Percentiles rank a stretch among this genome's conserved stretches.
These are phyloP conservation scores for Coffea eugenioides DNA, from an alignment of 257 asterid species.

Conservation along the genomic window DNA sequence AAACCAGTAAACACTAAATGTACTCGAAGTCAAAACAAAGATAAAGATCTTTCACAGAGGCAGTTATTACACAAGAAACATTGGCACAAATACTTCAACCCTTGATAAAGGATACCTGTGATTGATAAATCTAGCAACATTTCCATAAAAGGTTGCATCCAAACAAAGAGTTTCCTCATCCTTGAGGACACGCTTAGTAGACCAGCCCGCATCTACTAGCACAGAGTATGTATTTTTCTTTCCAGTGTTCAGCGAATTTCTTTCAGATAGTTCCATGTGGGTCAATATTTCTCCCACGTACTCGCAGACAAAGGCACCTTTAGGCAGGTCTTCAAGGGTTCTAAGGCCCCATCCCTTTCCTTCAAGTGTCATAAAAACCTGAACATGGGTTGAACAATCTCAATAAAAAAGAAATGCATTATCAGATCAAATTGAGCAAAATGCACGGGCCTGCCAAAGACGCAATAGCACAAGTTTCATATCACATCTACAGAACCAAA, in stretches of 20 bases:
- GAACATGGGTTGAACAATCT: neutral
- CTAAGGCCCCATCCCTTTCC: conserved; percentile 83
- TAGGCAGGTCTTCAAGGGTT: conserved; percentile 63
- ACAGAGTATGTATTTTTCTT: conserved; percentile 61
- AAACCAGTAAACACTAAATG: too few relatives aligned
- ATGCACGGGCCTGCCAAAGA: neutral
- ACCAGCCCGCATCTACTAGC: conserved; percentile 71
- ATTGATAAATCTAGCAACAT: conserved; percentile 69
- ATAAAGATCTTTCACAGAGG: neutral
- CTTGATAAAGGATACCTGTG: conserved; percentile 42
- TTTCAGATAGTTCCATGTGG: conserved; percentile 52
- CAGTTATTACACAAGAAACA: neutral
- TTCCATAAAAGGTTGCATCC: conserved; percentile 70
- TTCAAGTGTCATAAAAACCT: conserved; percentile 51
- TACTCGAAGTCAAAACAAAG: neutral
- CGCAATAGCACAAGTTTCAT: conserved; percentile 18
- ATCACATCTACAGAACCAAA: neutral
- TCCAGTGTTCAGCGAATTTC: conserved; percentile 34
- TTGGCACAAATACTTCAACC: neutral
- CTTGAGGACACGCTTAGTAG: conserved; percentile 51
- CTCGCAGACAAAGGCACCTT: conserved; percentile 66
- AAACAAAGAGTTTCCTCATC: conserved; percentile 74
- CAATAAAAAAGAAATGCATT: too few relatives aligned
- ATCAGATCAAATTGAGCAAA: neutral
- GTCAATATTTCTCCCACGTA: conserved; percentile 67